These are phyloP conservation scores for Candida sanyaensis DNA, from an alignment of 1,139 yeast species.

Conservation along the genomic window DNA sequence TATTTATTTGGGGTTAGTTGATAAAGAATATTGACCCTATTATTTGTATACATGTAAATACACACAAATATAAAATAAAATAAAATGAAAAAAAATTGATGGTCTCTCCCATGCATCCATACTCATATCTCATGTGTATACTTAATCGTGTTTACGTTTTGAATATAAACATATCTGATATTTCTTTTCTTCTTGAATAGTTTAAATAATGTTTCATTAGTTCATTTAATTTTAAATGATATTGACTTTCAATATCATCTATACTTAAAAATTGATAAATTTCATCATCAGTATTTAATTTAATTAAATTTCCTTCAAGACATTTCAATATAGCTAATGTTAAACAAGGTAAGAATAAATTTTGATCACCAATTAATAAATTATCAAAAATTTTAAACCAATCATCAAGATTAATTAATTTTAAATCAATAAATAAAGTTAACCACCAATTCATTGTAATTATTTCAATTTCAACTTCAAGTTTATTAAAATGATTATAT, in stretches of 20 bases:
- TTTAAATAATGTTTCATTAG: conserved; percentile 10
- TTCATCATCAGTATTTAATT: conserved; percentile 7
- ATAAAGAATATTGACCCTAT: neutral
- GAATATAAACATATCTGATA: conserved; percentile 1
- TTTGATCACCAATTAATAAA: conserved; percentile 24
- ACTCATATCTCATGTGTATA: no score
- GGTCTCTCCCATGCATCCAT: no score
- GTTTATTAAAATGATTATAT: conserved; percentile 31
- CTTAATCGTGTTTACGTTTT: no score
- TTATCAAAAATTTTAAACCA: conserved; percentile 57
- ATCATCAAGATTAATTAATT: conserved; percentile 52
- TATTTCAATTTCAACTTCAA: conserved; percentile 50
- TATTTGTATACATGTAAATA: conserved; percentile 6
- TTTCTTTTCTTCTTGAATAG: conserved; percentile 6
- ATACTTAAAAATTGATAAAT: conserved; percentile 10
- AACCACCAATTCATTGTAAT: conserved; percentile 63
- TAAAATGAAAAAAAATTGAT: neutral
- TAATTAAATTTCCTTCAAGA: conserved; percentile 7
- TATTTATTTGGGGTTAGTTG: neutral
- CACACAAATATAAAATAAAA: neutral
- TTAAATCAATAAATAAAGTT: conserved; percentile 49
- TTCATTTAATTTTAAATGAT: conserved; percentile 12
- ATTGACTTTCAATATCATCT: conserved; percentile 1
- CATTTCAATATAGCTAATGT: conserved; percentile 13
- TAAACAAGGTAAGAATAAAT: conserved; percentile 10